Percentiles rank a stretch among this genome's conserved stretches.
phyloP scores from a whole-genome alignment of 140 eudicot genomes.

The Senecio squalidus region DNA sequence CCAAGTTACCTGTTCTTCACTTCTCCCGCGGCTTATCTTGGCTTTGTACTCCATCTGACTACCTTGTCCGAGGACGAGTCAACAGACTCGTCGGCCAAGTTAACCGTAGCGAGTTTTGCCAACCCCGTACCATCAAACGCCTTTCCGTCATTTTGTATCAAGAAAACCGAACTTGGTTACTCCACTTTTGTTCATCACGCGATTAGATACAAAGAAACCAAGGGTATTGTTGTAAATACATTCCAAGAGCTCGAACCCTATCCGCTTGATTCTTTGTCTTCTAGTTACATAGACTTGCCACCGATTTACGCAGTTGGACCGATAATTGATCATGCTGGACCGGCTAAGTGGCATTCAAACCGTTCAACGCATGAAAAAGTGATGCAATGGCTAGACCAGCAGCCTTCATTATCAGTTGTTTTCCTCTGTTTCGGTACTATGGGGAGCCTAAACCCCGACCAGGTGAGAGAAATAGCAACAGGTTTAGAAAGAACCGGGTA shows the following conservation, averaged over 20 bases:
- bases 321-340: conserved; percentile 33
- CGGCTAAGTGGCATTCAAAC: conserved; percentile 26
- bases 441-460: conserved; percentile 14
- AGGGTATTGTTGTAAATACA: conserved; percentile 42
- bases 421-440: conserved; percentile 22
- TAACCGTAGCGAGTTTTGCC: not conserved
- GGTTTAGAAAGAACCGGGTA: conserved; percentile 6
- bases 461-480: conserved; percentile 7
- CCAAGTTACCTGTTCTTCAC: not conserved
- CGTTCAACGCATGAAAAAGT: conserved; percentile 1
- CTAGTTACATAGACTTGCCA: conserved; percentile 16
- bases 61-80: not conserved
- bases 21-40: not conserved
- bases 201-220: conserved; percentile 30
- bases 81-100: not conserved
- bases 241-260: conserved; percentile 30
- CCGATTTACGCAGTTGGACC: conserved; percentile 42
- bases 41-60: not conserved
- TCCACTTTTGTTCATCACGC: conserved; percentile 20
- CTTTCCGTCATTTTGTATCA: conserved; percentile 12
- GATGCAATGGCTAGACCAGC: conserved; percentile 14
- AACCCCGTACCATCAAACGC: not conserved
- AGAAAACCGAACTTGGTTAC: conserved; percentile 23
- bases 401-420: conserved; percentile 5
- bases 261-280: conserved; percentile 23